A percentile compares a stretch with the other conserved stretches of the same genome.
These are phyloP conservation scores for Alternaria atra DNA, from an alignment of 2,329 filamentous ascomycete species.

Conservation along the genomic window DNA sequence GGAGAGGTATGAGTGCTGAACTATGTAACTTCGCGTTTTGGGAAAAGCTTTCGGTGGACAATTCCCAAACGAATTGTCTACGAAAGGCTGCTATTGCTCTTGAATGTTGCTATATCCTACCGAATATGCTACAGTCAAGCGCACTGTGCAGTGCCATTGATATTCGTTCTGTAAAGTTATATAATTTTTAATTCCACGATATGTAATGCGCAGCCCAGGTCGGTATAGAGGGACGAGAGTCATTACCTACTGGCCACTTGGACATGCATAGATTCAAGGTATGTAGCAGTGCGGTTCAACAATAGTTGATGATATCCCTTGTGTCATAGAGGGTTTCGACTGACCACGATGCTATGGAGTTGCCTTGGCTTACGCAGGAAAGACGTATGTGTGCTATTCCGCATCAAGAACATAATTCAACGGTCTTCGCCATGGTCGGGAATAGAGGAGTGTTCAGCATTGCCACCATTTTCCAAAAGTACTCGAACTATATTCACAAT, in stretches of 20 bases:
- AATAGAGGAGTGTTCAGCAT: not conserved
- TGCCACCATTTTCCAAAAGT: too few species aligned
- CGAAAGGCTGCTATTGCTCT: not conserved
- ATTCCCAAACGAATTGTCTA: not conserved
- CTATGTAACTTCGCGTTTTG: not conserved
- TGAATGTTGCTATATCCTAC: not conserved
- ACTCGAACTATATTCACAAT: too few species aligned
- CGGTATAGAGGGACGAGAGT: too few species aligned
- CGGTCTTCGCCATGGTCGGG: too few species aligned
- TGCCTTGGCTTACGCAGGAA: not conserved
- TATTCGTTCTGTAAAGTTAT: too few species aligned
- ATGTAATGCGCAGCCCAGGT: too few species aligned
- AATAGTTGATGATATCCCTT: too few species aligned
- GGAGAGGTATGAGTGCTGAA: not conserved
- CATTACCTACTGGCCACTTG: too few species aligned
- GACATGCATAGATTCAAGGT: too few species aligned
- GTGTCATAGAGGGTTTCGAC: not conserved
- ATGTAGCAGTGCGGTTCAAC: too few species aligned
- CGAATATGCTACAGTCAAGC: not conserved
- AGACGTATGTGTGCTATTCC: not conserved
- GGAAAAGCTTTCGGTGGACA: not conserved
- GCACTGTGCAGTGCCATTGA: not conserved
- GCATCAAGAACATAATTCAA: not conserved
- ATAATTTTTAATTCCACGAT: too few species aligned
- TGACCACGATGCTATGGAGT: not conserved